Conservation (phyloP, 495 filamentous ascomycete genomes). For the Patellaria atrata region DNA sequence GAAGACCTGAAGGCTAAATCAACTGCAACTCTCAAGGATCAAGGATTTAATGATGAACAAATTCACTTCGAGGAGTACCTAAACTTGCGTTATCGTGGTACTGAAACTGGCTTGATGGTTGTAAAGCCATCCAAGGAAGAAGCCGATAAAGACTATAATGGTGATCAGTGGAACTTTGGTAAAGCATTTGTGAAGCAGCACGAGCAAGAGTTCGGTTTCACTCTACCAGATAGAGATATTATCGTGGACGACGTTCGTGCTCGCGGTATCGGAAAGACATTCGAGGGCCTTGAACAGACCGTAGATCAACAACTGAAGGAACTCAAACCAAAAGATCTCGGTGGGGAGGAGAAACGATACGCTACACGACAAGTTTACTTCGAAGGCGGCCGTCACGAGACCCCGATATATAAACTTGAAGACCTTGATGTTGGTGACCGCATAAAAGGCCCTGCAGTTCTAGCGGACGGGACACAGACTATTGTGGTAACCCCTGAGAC, state of each 20-base stretch:
- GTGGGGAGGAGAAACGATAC: constrained; percentile 40
- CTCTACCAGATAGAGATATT: constrained; percentile 73
- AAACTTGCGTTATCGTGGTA: constrained; percentile 80
- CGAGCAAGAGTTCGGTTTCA: constrained; percentile 90
- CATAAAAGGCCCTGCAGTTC: constrained; percentile 71
- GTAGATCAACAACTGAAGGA: constrained; percentile 65
- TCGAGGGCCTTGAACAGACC: constrained; percentile 60
- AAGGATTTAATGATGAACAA: constrained; percentile 57
- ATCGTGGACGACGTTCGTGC: constrained; percentile 88
- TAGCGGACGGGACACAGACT: constrained; percentile 92
- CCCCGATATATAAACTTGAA: constrained; percentile 72
- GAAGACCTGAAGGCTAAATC: constrained; percentile 55
- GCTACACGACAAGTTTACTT: constrained; percentile 50
- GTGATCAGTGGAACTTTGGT: constrained; percentile 63
- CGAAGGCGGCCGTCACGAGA: constrained; percentile 59
- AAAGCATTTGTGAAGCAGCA: constrained; percentile 76
- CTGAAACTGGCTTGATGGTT: constrained; percentile 79
- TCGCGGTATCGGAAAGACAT: constrained; percentile 76
- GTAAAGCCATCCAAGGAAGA: constrained; percentile 46
- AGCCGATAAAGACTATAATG: constrained; percentile 40
- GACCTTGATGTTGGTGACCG: constrained; percentile 63
- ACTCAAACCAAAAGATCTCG: constrained; percentile 37
- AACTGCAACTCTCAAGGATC: constrained; percentile 44
- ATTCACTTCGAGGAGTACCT: constrained; percentile 79
- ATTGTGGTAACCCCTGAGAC: constrained; percentile 80